These are phyloP conservation scores for Gnetum montanum DNA, from an alignment of 75 land plant species.

Conservation along the genomic window DNA sequence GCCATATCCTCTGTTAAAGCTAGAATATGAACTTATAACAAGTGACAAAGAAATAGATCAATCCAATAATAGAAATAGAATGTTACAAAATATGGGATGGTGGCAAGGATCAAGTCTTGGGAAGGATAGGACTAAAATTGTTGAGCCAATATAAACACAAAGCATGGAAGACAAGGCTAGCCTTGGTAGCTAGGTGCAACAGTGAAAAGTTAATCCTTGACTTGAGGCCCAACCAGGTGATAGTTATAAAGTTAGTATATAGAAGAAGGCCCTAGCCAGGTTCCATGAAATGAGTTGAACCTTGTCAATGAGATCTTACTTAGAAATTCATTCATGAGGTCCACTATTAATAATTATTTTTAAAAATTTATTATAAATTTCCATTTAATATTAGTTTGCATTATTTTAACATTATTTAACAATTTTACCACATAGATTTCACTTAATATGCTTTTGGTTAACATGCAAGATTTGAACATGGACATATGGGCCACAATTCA, in stretches of 20 bases:
- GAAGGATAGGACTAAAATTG: constrained; percentile 38
- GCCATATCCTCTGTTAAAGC: constrained; percentile 11
- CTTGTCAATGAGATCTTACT: too few relatives aligned
- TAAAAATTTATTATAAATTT: too few relatives aligned
- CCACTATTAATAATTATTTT: too few relatives aligned
- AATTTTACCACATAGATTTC: too few relatives aligned
- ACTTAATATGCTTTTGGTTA: too few relatives aligned
- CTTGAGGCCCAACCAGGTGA: constrained; percentile 47
- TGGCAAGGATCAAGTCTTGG: constrained; percentile 52
- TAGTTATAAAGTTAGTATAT: constrained; percentile 29
- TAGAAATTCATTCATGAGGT: too few relatives aligned
- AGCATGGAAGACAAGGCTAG: constrained; percentile 30
- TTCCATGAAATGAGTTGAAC: constrained; percentile 50
- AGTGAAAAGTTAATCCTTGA: constrained; percentile 27
- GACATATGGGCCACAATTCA: too few relatives aligned
- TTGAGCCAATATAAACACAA: constrained; percentile 39
- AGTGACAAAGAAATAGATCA: constrained; percentile 37
- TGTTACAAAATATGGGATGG: constrained; percentile 57
- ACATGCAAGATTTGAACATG: too few relatives aligned
- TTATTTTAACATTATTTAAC: too few relatives aligned
- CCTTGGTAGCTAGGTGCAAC: constrained; percentile 30
- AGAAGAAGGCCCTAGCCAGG: constrained; percentile 42
- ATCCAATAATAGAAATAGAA: constrained; percentile 35
- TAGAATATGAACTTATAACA: constrained; percentile 38
- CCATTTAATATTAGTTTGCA: too few relatives aligned